Evolutionary conservation across 495 filamentous ascomycete genomes (phyloP), one percentile per base, ranked within the genome.

Genomic region (Aspergillus kassunensis): DNA sequence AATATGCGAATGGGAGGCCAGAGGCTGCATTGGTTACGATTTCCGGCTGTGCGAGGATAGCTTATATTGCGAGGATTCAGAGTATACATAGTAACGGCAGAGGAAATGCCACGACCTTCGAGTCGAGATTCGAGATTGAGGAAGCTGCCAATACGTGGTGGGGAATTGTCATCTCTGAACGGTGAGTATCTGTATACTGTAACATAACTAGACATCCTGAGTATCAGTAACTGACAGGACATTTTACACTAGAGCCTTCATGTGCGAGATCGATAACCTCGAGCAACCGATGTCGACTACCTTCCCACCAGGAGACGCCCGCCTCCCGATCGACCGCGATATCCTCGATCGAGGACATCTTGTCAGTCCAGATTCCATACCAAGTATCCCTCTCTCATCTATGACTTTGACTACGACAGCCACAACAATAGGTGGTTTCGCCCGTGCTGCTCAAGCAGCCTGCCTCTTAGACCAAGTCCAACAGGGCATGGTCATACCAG

Each of bases 101-200:
- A 40, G 3, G 13, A 0, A 3, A 45, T 31, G 9, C 2, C 8
- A 31, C 19, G 24, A 29, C 30, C 31, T 11, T 9, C 18, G 4
- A 6, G 11, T 30, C 42, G 11, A 31, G 23, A 31, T n/a, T 25
- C 16, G 40, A 61, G 46, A 51, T 40, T 19, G 40, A 55, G 56
- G 65, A 69, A 41, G 63, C 65, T 25, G 31, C 29, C 0, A 68
- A 70, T 57, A 68, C 67, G 6, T 72, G 63, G 67, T 70, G 65
- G 65, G 65, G 60, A 13, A 54, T 69, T 19, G 41, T 63, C 13
- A 65, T 65, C 10, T 62, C 42, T 11, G 63, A 66, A 45, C 44
- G 63, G 61, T 67, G n/a, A 29, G 24, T 44, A n/a, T 12, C 29
- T 12, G 29, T 12, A 12, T 12, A n/a, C n/a, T n/a, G 29, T 12